Base-by-base conservation (phyloP, 768 basidiomycete genomes). In the Kwoniella bestiolae region DNA sequence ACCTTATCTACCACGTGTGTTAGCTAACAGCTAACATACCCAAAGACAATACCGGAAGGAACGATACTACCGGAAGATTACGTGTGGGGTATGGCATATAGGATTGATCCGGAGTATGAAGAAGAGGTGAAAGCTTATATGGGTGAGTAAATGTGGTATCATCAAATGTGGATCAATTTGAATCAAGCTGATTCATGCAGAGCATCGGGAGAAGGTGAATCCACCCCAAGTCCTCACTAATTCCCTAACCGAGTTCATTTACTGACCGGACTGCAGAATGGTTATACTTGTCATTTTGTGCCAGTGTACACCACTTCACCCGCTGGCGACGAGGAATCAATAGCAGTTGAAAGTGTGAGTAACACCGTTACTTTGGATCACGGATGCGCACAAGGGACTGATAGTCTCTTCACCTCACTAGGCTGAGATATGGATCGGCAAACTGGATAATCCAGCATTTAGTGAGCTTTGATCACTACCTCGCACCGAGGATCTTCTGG, bases 21-120 rank as follows among this genome's bases (percentile, higher is more conserved):
- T 21, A 7, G 18, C 3, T 12, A 7, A 12, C 21, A 23, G n/a
- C 55, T 56, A 32, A 56, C 29, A 18, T 21, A 3, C 11, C 31
- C n/a, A 0, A 3, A 63, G 51, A 25, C 32, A 5, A 45, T 55
- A 32, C 28, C 51, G 5, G 23, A 56, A 28, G 62, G 55, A 3
- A 31, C 3, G 66, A 66, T 56, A 2, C 34, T 65, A 21, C 56
- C 63, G 9, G 80, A 80, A 41, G 89, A 91, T 71, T 85, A 85
- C 35, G 91, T 94, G 2, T 96, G 94, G 94, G 94, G 93, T 3
- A 82, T 94, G 4, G 91, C 91, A 1, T 94, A 91, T 80, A 89
- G 90, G 11, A 94, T 97, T 78, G 91, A 95, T 69, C 88, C 90
- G 0, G 83, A 79, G 11, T 87, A 88, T 66, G 88, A 87, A 56